Evolutionary conservation across 495 filamentous ascomycete genomes (phyloP).

Genomic region (Podospora bellae-mahoneyi): DNA sequence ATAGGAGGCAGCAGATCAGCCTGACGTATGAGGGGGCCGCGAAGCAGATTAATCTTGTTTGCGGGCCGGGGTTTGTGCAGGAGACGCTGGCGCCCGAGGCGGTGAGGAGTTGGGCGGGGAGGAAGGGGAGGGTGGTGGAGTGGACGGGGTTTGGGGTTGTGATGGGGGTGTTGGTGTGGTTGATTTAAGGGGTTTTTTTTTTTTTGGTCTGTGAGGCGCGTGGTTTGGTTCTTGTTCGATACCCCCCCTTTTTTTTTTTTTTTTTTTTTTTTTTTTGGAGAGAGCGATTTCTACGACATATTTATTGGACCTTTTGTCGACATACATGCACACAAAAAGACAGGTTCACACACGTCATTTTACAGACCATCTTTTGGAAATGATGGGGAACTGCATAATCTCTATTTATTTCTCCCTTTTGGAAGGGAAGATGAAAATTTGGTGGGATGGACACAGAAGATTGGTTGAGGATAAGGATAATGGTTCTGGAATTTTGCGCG

Average conservation of each 20-base stretch:
- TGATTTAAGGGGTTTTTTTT: neutral
- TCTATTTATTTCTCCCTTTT: neutral
- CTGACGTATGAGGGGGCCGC: slow-evolving; percentile 62
- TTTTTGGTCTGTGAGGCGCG: neutral
- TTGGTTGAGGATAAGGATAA: neutral
- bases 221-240: slow-evolving; percentile 1
- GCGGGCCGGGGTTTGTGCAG: slow-evolving; percentile 62
- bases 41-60: slow-evolving; percentile 59
- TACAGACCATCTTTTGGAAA: neutral
- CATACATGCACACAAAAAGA: neutral
- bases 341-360: neutral
- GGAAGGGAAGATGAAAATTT: neutral
- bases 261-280: neutral
- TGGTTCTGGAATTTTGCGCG: neutral
- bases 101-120: neutral
- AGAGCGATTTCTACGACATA: neutral
- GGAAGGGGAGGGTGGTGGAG: neutral
- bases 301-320: neutral
- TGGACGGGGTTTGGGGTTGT: neutral
- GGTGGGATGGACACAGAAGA: neutral
- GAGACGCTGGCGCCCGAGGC: slow-evolving; percentile 51
- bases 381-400: neutral
- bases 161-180: neutral
- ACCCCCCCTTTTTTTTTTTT: neutral
- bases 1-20: slow-evolving; percentile 55